Base-by-base conservation (phyloP, 2,329 filamentous ascomycete species). In the Saccharata proteae region DNA sequence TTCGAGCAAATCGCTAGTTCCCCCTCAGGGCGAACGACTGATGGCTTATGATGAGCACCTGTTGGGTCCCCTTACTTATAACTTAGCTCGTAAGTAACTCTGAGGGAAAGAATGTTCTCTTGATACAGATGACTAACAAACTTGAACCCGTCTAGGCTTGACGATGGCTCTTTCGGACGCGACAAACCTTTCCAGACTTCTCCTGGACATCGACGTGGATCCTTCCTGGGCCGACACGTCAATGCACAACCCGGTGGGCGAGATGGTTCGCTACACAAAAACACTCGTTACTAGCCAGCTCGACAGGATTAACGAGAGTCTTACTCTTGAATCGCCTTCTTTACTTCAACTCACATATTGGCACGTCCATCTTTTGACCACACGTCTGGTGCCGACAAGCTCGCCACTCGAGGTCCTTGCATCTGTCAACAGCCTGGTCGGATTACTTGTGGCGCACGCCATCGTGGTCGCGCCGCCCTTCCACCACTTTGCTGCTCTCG, bases 31-130 rank as follows among this genome's bases (percentile, higher is more conserved):
- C 18, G 46, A 51, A 6, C 44, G 43, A 13, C 38, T 52, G 5
- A 49, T 27, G 18, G 26, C 20, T 4, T 25, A 31, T 9, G 29
- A 36, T n/a, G 34, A 36, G 16, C 17, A 15, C n/a, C 14, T 36
- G 7, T 31, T 36, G 12, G 25, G 24, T 11, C 19, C 29, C 20
- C 41, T 47, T 22, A 48, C 43, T 18, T 57, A 52, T 29, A 45
- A 54, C 29, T 39, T 57, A 31, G 49, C 51, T 24, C 49, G 53
- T 55, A 41, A 46, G 51, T 45, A 21, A n/a, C n/a, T n/a, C n/a
- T n/a, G n/a, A n/a, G n/a, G n/a, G n/a, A n/a, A n/a, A n/a, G n/a
- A n/a, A n/a, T n/a, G n/a, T 13, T 25, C 18, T 16, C 16, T 9
- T 16, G 3, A 18, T 16, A 10, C 11, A 8, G n/a, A n/a, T 5